A percentile compares a stretch with the other conserved stretches of the same genome.
Evolutionary conservation across 352 stramenopile genomes (phyloP).

Genomic region (Peronospora farinosa): DNA sequence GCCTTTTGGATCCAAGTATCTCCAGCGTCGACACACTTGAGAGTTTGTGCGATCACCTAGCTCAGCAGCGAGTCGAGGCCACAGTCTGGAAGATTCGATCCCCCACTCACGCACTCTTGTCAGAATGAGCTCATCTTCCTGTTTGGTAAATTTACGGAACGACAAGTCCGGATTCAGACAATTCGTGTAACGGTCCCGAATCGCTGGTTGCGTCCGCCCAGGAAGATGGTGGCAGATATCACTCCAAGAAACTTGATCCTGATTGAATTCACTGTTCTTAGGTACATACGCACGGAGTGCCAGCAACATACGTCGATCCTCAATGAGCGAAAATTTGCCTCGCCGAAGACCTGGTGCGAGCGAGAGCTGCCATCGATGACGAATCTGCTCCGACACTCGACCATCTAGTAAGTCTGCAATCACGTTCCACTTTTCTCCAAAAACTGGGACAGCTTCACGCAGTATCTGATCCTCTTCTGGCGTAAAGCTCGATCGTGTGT

Average conservation of each 20-base stretch:
- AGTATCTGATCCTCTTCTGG: conserved; percentile 46
- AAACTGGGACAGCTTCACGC: conserved; percentile 46
- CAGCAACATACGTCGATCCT: conserved; percentile 59
- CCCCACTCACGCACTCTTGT: conserved; percentile 33
- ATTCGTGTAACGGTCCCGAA: conserved; percentile 64
- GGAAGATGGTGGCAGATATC: conserved; percentile 58
- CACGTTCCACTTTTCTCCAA: conserved; percentile 76
- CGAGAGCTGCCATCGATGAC: conserved; percentile 68
- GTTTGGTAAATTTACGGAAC: conserved; percentile 47
- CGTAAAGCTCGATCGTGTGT: conserved; percentile 41
- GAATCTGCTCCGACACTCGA: conserved; percentile 62
- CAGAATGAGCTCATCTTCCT: conserved; percentile 46
- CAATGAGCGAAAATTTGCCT: conserved; percentile 68
- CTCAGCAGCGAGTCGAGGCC: conserved; percentile 38
- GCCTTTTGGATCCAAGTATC: conserved; percentile 30
- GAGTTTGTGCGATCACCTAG: conserved; percentile 46
- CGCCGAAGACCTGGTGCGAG: conserved; percentile 54
- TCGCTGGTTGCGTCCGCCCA: conserved; percentile 41
- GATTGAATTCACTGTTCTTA: conserved; percentile 36
- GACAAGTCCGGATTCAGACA: conserved; percentile 63
- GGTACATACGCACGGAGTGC: conserved; percentile 52
- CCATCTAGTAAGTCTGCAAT: conserved; percentile 73
- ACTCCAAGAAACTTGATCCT: conserved; percentile 47
- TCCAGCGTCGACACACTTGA: conserved; percentile 44
- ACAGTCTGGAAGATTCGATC: conserved; percentile 32